Evolutionary conservation across 2,329 filamentous ascomycete genomes (phyloP).

Genomic region (Didymella exigua): DNA sequence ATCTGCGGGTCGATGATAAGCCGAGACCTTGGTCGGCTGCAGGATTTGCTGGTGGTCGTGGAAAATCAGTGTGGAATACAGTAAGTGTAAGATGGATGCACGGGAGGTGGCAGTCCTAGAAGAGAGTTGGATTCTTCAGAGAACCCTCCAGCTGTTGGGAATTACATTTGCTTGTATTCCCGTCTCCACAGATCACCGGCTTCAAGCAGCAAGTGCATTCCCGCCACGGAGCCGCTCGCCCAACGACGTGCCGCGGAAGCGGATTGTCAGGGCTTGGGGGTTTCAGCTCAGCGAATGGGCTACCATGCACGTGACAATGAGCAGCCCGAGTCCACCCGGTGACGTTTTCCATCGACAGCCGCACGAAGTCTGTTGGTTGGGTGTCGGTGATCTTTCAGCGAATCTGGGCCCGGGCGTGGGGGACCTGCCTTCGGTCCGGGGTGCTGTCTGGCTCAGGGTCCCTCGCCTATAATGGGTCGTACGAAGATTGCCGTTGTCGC

Average conservation of each 20-base stretch:
- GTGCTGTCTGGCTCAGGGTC: slow-evolving; percentile 2
- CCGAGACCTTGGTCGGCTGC: slow-evolving; percentile 3
- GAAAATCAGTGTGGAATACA: not conserved
- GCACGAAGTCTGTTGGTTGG: slow-evolving; percentile 3
- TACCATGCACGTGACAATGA: not conserved
- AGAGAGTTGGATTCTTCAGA: not conserved
- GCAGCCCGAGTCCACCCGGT: slow-evolving; percentile 13
- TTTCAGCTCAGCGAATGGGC: slow-evolving; percentile 1
- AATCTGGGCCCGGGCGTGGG: not conserved
- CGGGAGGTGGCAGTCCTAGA: not conserved
- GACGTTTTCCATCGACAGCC: not conserved
- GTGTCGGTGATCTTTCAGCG: slow-evolving; percentile 3
- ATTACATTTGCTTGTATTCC: not conserved
- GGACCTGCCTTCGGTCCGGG: slow-evolving; percentile 2
- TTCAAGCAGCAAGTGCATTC: slow-evolving; percentile 7
- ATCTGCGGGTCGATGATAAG: slow-evolving; percentile 17
- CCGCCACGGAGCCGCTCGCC: slow-evolving; percentile 9
- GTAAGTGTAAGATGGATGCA: not conserved
- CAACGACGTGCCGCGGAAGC: slow-evolving; percentile 5
- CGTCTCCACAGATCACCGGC: slow-evolving; percentile 14
- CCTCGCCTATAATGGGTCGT: not conserved
- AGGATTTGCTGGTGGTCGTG: slow-evolving; percentile 4
- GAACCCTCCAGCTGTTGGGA: slow-evolving; percentile 12
- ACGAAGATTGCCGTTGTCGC: not conserved
- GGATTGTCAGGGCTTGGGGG: not conserved